Conservation (phyloP, 495 filamentous ascomycete species). For the Penicillium turbatum region DNA sequence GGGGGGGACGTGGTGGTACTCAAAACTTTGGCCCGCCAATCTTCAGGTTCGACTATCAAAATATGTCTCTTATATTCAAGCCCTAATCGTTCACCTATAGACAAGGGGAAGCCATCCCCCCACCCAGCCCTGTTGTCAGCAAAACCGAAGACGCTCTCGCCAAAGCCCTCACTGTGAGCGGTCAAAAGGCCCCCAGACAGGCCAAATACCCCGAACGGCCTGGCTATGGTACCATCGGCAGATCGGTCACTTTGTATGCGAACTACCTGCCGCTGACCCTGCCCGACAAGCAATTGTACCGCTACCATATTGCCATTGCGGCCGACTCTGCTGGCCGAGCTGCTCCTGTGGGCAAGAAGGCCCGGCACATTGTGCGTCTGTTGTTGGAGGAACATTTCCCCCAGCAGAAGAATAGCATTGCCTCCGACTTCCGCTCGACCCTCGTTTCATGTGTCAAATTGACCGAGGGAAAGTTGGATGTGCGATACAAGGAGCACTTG, state of each 20-base stretch:
- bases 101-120: conserved; percentile 16
- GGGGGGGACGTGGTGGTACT: not conserved
- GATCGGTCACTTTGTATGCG: conserved; percentile 50
- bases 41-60: not conserved
- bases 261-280: conserved; percentile 58
- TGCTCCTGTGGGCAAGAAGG: conserved; percentile 48
- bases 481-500: conserved; percentile 40
- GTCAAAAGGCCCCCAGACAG: conserved; percentile 10
- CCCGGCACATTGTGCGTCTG: conserved; percentile 47
- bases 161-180: conserved; percentile 22
- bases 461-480: conserved; percentile 23
- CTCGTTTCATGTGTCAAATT: conserved; percentile 43
- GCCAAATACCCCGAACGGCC: conserved; percentile 45
- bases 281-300: conserved; percentile 32
- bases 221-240: conserved; percentile 54
- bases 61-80: not conserved
- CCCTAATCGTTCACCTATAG: conserved; percentile 11
- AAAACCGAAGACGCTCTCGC: conserved; percentile 30
- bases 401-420: conserved; percentile 31
- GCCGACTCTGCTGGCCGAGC: conserved; percentile 24
- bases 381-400: conserved; percentile 43
- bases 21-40: not conserved
- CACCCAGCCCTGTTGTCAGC: conserved; percentile 22
- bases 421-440: conserved; percentile 56
- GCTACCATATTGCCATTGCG: conserved; percentile 33